These are phyloP conservation scores for Neurospora cerealis DNA, from an alignment of 495 filamentous ascomycete species.

Conservation along the genomic window DNA sequence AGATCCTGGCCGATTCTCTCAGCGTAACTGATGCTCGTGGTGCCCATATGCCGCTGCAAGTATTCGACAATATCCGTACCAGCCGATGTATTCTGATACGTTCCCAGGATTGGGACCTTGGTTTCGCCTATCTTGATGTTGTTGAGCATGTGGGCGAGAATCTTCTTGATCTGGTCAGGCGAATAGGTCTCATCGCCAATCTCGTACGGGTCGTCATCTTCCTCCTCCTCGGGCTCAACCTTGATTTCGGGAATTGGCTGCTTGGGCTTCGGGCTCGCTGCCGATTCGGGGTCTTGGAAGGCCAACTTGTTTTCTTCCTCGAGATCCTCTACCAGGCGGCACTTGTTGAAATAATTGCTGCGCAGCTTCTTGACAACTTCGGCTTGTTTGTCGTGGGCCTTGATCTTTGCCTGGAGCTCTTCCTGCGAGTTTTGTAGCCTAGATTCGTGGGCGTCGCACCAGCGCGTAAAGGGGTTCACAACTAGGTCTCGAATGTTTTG, in stretches of 20 bases:
- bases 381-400: conserved; percentile 83
- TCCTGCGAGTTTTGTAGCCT: conserved; percentile 91
- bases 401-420: conserved; percentile 79
- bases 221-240: conserved; percentile 36
- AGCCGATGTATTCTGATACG: conserved; percentile 82
- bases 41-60: conserved; percentile 77
- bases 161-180: conserved; percentile 80
- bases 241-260: conserved; percentile 47
- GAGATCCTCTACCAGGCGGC: conserved; percentile 85
- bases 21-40: conserved; percentile 73
- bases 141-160: conserved; percentile 76
- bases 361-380: conserved; percentile 85
- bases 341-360: conserved; percentile 98
- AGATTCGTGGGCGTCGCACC: conserved; percentile 88
- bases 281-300: conserved; percentile 66
- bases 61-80: conserved; percentile 93
- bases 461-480: conserved; percentile 83
- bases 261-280: conserved; percentile 35
- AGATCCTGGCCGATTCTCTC: conserved; percentile 93
- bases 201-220: conserved; percentile 74
- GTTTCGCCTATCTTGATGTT: conserved; percentile 78
- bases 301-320: conserved; percentile 98
- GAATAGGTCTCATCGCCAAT: conserved; percentile 80
- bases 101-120: conserved; percentile 91
- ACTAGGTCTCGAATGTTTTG: conserved; percentile 94